Evolutionary conservation across 2,329 filamentous ascomycete species (phyloP).

Genomic region (Paramyrothecium roridum): DNA sequence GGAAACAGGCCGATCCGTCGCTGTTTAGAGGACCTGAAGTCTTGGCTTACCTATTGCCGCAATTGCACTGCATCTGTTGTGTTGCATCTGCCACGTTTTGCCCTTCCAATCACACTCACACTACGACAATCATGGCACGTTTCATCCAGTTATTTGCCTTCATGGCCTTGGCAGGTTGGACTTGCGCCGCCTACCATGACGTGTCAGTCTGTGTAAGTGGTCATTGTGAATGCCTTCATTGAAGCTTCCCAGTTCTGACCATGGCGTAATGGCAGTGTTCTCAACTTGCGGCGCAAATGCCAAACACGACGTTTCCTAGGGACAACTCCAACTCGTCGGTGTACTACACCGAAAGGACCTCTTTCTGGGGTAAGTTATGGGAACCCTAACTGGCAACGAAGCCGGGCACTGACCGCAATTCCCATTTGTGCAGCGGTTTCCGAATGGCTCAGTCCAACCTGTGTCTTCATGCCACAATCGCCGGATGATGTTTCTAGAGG

Average conservation of each 20-base stretch:
- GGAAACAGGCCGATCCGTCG: background rate
- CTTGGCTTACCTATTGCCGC: background rate
- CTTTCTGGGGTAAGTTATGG: background rate
- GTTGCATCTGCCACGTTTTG: background rate
- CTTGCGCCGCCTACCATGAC: background rate
- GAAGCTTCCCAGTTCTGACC: background rate
- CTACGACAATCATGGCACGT: background rate
- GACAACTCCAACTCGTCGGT: background rate
- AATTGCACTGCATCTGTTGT: background rate
- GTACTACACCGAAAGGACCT: background rate
- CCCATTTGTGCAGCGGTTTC: background rate
- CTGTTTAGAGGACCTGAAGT: background rate
- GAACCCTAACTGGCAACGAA: background rate
- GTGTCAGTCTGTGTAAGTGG: background rate
- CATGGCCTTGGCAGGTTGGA: background rate
- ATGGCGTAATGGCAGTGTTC: background rate
- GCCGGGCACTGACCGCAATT: background rate
- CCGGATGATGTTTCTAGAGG: background rate
- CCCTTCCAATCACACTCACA: background rate
- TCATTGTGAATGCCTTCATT: background rate
- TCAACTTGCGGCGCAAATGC: background rate
- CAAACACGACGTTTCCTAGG: background rate
- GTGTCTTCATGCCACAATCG: background rate
- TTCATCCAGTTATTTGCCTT: background rate
- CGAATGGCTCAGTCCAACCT: background rate